phyloP scores from a whole-genome alignment of 2,329 filamentous ascomycete species.

The Fusarium metavorans region DNA sequence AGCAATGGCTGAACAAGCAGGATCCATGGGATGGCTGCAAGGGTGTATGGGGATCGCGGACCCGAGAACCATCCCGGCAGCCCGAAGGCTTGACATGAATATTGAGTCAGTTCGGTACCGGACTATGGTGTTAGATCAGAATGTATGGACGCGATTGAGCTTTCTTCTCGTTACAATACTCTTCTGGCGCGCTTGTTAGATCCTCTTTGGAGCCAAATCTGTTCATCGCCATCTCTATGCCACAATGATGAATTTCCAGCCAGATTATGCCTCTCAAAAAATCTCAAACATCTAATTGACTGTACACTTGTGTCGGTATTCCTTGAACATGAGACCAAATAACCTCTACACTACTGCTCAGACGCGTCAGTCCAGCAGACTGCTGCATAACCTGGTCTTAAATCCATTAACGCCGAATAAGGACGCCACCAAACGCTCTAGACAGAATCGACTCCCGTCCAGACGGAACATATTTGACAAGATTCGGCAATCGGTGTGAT shows the following conservation, averaged over 20 bases:
- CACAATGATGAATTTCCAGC: not conserved
- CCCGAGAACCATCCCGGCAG: not conserved
- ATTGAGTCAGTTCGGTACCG: not conserved
- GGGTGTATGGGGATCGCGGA: not conserved
- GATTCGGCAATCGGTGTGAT: not conserved
- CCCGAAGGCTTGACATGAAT: not conserved
- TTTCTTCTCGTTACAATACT: not conserved
- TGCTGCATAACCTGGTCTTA: not conserved
- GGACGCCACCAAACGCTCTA: not conserved
- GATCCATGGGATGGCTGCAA: not conserved
- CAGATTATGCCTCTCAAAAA: not conserved
- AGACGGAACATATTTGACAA: not conserved
- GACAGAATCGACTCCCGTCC: not conserved
- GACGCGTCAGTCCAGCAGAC: not conserved
- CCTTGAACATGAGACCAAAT: not conserved
- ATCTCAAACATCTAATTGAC: not conserved
- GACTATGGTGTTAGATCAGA: too few relatives aligned
- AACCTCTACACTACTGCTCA: not conserved
- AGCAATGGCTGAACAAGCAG: not conserved
- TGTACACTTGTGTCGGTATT: not conserved
- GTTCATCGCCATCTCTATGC: not conserved
- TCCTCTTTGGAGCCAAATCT: too few relatives aligned
- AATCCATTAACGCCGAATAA: not conserved
- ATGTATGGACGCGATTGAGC: not conserved
- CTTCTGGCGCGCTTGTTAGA: too few relatives aligned